Base-by-base conservation (phyloP, 2,329 filamentous ascomycete species). In the Bertia moriformis region DNA sequence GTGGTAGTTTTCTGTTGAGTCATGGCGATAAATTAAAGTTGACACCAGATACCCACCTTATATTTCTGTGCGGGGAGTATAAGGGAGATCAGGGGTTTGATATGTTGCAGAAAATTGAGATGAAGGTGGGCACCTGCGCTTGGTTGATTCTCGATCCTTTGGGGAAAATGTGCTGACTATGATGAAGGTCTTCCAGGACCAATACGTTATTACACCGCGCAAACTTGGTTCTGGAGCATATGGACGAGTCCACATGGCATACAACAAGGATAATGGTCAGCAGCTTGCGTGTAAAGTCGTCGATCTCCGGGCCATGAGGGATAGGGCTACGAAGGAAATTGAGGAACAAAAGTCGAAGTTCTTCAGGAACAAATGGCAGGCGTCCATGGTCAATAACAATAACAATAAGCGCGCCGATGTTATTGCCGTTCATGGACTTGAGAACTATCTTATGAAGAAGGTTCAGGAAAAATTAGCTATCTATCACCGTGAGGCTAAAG, bases 261-360 rank as follows among this genome's bases (percentile, higher is more conserved):
- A 59, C 24, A 51, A 58, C 17, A 47, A 46, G 19, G 38, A 40
- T 3, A 48, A 43, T 10, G 50, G 51, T 2, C 48, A 48, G 37
- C 63, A 66, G 39, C 42, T 65, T 19, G 63, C 63, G 3, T 66
- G 63, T 49, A 66, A 66, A 42, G 50, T 66, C 18, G 50, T 65
- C 18, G 54, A 61, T 42, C 43, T 65, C 4, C 47, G 49, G 13
- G 49, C 41, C 2, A 20, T 55, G n/a, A 51, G 45, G 40, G 38
- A 32, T 37, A 43, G 27, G 19, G 40, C n/a, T 14, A 24, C 4
- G 36, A 38, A 18, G 46, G 46, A n/a, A 43, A 33, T 18, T 43
- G 44, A n/a, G 10, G 36, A 14, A 15, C 37, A 18, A 13, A 14
- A n/a, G 20, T 29, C 35, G 17, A 42, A 20, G 24, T 32, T 17